A percentile compares a stretch with the other conserved stretches of the same genome.
Conservation (phyloP, 306 rosid genomes). For the Purshia tridentata region DNA sequence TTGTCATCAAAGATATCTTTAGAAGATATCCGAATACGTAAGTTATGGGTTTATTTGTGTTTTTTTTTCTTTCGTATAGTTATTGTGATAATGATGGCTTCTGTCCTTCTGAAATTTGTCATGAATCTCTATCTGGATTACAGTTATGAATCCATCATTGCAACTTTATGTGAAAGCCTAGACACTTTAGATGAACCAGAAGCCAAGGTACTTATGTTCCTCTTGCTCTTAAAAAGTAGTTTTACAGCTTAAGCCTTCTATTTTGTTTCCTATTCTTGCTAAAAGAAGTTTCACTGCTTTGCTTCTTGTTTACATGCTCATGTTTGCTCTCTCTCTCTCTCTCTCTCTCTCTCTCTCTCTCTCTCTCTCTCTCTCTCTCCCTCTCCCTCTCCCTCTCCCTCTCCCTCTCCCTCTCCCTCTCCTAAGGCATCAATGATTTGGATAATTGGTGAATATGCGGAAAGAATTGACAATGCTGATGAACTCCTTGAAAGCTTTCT, state of each 20-base stretch:
- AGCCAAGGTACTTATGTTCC: conserved; percentile 72
- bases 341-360: not conserved
- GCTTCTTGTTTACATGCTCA: conserved; percentile 3
- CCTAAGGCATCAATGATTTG: conserved; percentile 95
- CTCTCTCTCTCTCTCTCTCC: not conserved
- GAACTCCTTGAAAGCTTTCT: conserved; percentile 99
- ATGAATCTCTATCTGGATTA: conserved; percentile 22
- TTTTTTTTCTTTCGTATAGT: not conserved
- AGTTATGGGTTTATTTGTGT: conserved; percentile 12
- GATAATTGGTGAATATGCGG: conserved; percentile 99
- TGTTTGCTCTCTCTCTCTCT: not conserved
- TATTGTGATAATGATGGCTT: conserved; percentile 17
- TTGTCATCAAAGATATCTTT: conserved; percentile 98
- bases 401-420: not conserved
- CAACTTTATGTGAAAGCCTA: conserved; percentile 95
- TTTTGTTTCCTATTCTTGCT: conserved; percentile 8
- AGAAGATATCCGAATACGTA: conserved; percentile 99
- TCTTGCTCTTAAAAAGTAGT: conserved; percentile 19
- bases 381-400: not conserved
- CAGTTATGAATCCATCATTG: conserved; percentile 98
- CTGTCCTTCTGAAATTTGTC: conserved; percentile 21
- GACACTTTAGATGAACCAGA: conserved; percentile 99
- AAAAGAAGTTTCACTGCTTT: not conserved
- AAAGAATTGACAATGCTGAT: conserved; percentile 99
- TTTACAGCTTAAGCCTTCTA: not conserved